Evolutionary conservation across 495 filamentous ascomycete species (phyloP), one percentile per base, ranked within the genome.

Genomic region (Echria macrotheca): DNA sequence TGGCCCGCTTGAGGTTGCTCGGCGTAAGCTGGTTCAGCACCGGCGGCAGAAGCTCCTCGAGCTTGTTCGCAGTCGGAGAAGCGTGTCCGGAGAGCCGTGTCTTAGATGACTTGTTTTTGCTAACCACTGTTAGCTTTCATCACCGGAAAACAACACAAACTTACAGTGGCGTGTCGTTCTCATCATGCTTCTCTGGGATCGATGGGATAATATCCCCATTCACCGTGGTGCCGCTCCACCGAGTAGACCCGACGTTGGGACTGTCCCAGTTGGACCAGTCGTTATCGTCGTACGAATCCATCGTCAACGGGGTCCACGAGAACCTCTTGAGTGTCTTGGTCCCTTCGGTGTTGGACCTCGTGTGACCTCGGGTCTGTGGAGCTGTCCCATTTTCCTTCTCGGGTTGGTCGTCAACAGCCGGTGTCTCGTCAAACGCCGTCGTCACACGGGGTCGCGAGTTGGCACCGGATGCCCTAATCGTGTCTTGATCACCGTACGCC

Each of bases 231-330:
- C 71, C 69, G 44, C 74, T 78, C 72, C 71, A 75, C 48, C 70
- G 65, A 18, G 73, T 57, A 5, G 71, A 69, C 44, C 63, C 61
- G 66, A 37, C 72, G 71, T 19, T 73, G 64, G 36, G 81, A 76
- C 73, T 75, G 55, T 88, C 82, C 85, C 84, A 88, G 55, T 77
- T 78, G 37, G 80, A 80, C 84, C 84, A 89, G 59, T 80, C 78
- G 49, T 84, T 82, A 40, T 86, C 84, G 59, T 82, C 75, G 40
- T 80, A 76, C 46, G 62, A 63, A 52, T 78, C 71, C 18, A 68
- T 60, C 9, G 71, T 69, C 42, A 75, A 56, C 0, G 71, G 72
- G 17, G 69, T 73, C 67, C 67, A 77, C 10, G 72, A 73, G 56
- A 68, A 72, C 25, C 66, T 64, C 44, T 75, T 73, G 18, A 60